Base-by-base conservation (phyloP, 331 rosid species). In the Spiraea crenata region DNA sequence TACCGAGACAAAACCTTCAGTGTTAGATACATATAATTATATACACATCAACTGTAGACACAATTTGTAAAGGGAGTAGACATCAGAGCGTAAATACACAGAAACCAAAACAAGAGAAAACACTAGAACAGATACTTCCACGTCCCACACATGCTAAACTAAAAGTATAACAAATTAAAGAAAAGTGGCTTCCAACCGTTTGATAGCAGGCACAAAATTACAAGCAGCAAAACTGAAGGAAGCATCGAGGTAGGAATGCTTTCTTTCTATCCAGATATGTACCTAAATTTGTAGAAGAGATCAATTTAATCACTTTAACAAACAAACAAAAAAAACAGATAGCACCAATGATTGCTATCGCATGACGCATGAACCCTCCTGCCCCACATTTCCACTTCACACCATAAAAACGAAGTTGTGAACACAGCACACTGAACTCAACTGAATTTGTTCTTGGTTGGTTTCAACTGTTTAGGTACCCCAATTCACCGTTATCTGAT, bases 1-100 rank as follows among this genome's bases (percentile, higher is more conserved):
- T 90, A 56, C 59, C 10, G 68, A 54, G 54, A 50, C 62, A 63
- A 65, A 69, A 62, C 48, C 66, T 51, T 31, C 7, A 15, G 15
- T 48, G 47, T 70, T 40, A 57, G 50, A 76, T 47, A 20, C 55
- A 64, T 5, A 19, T 54, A 5, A 49, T 25, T 25, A 25, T 25
- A 35, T 10, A 76, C 57, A n/a, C 16, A 34, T 65, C 42, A 69
- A 63, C 77, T 10, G 54, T 57, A 65, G 5, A 10, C 56, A 17
- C 72, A 63, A 38, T 40, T 7, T 9, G 20, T n/a, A 73, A 41
- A 42, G 47, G 68, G 45, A 14, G 47, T 63, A 3, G 34, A 55
- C 54, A 4, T 16, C 31, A 25, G 31, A 25, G 31, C 31, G 2
- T 1, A 25, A 25, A 25, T 25, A 25, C 31, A 25, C 31, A 25